A percentile compares a stretch with the other conserved stretches of the same genome.
These are phyloP conservation scores for Rhizophagus clarus DNA, from an alignment of 192 early-diverging fungal genomes.

Conservation along the genomic window DNA sequence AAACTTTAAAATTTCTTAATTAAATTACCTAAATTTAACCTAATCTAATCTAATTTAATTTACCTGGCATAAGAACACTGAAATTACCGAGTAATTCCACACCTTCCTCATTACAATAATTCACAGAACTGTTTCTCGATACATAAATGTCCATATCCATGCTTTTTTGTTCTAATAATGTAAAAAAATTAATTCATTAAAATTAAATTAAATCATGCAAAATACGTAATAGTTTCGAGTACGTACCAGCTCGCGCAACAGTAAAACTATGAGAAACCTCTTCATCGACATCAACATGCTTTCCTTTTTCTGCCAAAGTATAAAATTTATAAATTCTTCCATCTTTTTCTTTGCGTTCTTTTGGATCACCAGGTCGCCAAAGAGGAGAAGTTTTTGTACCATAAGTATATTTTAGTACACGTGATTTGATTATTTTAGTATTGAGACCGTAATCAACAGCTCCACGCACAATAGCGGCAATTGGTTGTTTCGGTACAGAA, in stretches of 20 bases:
- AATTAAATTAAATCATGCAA: not conserved
- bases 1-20: not conserved
- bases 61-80: not conserved
- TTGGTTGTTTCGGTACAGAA: conserved; percentile 54
- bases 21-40: no score
- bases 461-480: conserved; percentile 52
- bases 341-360: not conserved
- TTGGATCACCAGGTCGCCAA: conserved; percentile 3
- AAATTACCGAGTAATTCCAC: not conserved
- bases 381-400: conserved; percentile 12
- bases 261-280: not conserved
- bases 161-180: not conserved
- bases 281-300: conserved; percentile 8
- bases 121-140: not conserved
- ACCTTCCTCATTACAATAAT: conserved; percentile 3
- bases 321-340: not conserved
- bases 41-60: not conserved
- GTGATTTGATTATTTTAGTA: conserved; percentile 7
- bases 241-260: not conserved
- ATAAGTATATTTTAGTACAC: conserved; percentile 22
- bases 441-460: conserved; percentile 45
- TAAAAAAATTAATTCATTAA: not conserved
- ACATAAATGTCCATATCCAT: conserved; percentile 1
- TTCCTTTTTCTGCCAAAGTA: not conserved
- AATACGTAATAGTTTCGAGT: not conserved